Base-by-base conservation (phyloP, 768 basidiomycete genomes). In the Tephrocybe sp. region DNA sequence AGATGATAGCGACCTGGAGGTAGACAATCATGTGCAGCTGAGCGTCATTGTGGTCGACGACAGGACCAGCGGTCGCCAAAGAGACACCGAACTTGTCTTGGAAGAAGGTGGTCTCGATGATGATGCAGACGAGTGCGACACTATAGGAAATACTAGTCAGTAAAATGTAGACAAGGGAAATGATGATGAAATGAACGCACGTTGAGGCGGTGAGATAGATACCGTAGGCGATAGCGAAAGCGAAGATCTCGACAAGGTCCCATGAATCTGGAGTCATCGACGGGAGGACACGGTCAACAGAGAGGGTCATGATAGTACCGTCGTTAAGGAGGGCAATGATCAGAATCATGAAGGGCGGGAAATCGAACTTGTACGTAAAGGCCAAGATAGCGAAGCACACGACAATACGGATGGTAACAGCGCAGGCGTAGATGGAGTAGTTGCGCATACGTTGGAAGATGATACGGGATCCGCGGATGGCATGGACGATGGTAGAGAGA, bases 401-500 rank as follows among this genome's bases (percentile, higher is more conserved):
- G 59, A 98, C 95, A 69, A 98, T 96, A 87, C 95, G 95, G 72
- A 97, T 97, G 54, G 95, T 98, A 61, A 96, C 92, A 38, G 91
- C 84, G 66, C 92, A 94, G 30, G 91, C 90, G 68, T 93, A 94
- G 75, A 98, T 97, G 45, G 96, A 90, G 74, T 98, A 98, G 81
- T 98, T 98, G 62, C 96, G 78, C 96, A 98, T 98, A 74, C 96
- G 90, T 68, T 98, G 96, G 90, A 98, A 98, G 73, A 98, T 98
- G 75, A 97, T 75, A 78, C 96, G 95, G 31, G 96, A 97, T 55
- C 93, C 92, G 61, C 93, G 92, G 70, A 98, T 98, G 68, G 96
- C 96, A 70, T 98, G 94, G 59, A 98, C 93, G 66, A 98, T 98
- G 65, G 96, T 98, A 54, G 96, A 98, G 42, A 98, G 87, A 84